A percentile compares a stretch with the other conserved stretches of the same genome.
phyloP scores from a whole-genome alignment of 148 eudicot genomes.

The Amaranthus palmeri region DNA sequence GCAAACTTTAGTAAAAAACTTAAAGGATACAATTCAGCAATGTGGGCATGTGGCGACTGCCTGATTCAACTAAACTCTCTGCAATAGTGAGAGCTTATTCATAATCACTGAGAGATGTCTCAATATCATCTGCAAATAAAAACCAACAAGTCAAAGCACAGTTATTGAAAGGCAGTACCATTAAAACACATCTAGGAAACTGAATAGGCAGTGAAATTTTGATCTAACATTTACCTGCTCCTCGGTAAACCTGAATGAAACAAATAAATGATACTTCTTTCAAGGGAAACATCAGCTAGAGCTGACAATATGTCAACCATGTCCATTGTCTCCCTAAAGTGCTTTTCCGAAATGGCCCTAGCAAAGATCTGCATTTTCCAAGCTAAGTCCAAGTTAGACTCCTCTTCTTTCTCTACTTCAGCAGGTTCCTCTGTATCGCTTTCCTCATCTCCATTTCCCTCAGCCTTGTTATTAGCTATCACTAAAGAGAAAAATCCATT shows the following conservation, averaged over 20 bases:
- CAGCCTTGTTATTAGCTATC: slow-evolving; percentile 37
- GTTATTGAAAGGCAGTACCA: background rate
- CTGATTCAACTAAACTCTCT: slow-evolving; percentile 83
- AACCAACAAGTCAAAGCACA: slow-evolving; percentile 7
- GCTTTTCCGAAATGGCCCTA: slow-evolving; percentile 82
- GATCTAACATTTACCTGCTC: background rate
- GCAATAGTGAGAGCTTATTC: slow-evolving; percentile 68
- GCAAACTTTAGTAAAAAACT: background rate
- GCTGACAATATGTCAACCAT: slow-evolving; percentile 83
- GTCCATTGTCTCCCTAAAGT: slow-evolving; percentile 64
- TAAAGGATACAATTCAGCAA: slow-evolving; percentile 93
- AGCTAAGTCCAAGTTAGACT: slow-evolving; percentile 89
- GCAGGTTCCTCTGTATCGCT: slow-evolving; percentile 63
- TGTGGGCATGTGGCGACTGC: slow-evolving; percentile 73
- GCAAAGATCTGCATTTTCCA: slow-evolving; percentile 98
- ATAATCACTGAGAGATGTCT: slow-evolving; percentile 88
- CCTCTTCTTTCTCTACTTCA: slow-evolving; percentile 89
- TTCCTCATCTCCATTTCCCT: slow-evolving; percentile 52
- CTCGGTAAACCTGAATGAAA: background rate
- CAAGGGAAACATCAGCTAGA: slow-evolving; percentile 77
- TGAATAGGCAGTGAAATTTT: background rate
- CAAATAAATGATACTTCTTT: slow-evolving; percentile 55
- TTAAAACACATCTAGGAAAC: background rate
- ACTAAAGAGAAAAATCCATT: background rate
- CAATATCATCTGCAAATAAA: slow-evolving; percentile 72